A percentile compares a stretch with the other conserved stretches of the same genome.
Evolutionary conservation across 768 basidiomycete genomes (phyloP).

Genomic region (Termitomyces eurrhizus): DNA sequence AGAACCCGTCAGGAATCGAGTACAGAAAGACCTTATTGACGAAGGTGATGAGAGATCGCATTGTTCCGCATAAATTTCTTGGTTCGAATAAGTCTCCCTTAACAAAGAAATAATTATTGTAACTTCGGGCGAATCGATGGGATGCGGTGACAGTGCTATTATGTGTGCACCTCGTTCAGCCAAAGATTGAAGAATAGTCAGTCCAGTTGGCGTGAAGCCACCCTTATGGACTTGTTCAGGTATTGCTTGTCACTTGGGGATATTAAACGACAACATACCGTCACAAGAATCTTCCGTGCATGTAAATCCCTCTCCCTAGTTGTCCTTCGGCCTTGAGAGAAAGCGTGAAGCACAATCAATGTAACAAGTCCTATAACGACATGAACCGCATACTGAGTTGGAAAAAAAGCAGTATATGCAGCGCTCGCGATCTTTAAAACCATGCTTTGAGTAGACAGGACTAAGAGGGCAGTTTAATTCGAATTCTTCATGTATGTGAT

Average conservation of each 20-base stretch:
- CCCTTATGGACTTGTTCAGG: slow-evolving; percentile 40
- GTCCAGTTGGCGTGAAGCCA: slow-evolving; percentile 68
- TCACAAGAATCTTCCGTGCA: slow-evolving; percentile 65
- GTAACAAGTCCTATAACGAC: slow-evolving; percentile 38
- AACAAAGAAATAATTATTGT: slow-evolving; percentile 64
- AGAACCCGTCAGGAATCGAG: slow-evolving; percentile 58
- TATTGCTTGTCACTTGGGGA: neutral
- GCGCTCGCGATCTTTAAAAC: slow-evolving; percentile 47
- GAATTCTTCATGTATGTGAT: neutral
- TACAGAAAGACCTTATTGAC: slow-evolving; percentile 68
- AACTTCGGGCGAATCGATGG: slow-evolving; percentile 50
- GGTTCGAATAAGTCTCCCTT: slow-evolving; percentile 66
- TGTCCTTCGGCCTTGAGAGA: slow-evolving; percentile 68
- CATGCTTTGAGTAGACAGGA: slow-evolving; percentile 29
- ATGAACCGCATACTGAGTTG: slow-evolving; percentile 56
- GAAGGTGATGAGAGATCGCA: slow-evolving; percentile 67
- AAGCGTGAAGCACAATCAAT: slow-evolving; percentile 48
- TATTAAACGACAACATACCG: slow-evolving; percentile 39
- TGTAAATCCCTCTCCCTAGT: slow-evolving; percentile 73
- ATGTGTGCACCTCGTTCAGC: slow-evolving; percentile 77
- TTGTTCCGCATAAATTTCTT: slow-evolving; percentile 75
- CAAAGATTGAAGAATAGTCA: slow-evolving; percentile 61
- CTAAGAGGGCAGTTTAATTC: neutral
- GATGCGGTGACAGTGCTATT: slow-evolving; percentile 65
- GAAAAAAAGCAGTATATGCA: slow-evolving; percentile 40